Evolutionary conservation across 768 basidiomycete genomes (phyloP).

Genomic region (Mycena epipterygia): DNA sequence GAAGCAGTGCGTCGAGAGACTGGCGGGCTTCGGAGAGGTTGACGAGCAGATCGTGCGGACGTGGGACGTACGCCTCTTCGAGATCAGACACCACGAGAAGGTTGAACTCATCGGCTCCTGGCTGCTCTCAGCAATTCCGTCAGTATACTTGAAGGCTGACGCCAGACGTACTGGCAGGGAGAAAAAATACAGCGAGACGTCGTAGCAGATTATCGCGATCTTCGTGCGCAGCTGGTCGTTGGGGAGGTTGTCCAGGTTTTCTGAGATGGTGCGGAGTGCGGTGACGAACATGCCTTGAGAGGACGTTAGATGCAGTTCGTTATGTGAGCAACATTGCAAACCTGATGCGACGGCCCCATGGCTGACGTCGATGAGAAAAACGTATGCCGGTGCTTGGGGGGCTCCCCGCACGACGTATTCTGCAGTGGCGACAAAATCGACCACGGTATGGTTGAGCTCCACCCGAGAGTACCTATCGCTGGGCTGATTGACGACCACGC

Average conservation of each 20-base stretch:
- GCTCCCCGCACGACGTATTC: conserved; percentile 79
- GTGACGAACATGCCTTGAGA: conserved; percentile 71
- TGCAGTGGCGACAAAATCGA: conserved; percentile 76
- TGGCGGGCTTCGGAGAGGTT: conserved; percentile 69
- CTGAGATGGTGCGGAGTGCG: conserved; percentile 75
- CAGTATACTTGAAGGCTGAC: not conserved
- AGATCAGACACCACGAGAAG: conserved; percentile 80
- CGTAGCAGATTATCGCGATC: conserved; percentile 73
- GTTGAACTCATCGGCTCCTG: conserved; percentile 39
- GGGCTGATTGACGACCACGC: conserved; percentile 66
- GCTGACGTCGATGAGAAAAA: conserved; percentile 77
- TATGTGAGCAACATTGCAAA: conserved; percentile 41
- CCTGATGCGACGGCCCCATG: conserved; percentile 69
- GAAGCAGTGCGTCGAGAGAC: conserved; percentile 66
- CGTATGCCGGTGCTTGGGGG: conserved; percentile 75
- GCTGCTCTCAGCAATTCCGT: not conserved
- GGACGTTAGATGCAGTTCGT: not conserved
- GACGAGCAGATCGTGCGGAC: conserved; percentile 71
- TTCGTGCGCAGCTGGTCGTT: conserved; percentile 73
- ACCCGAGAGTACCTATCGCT: conserved; percentile 67
- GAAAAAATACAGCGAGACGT: conserved; percentile 75
- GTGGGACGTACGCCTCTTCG: conserved; percentile 75
- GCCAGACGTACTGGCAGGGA: conserved; percentile 55
- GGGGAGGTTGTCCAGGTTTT: conserved; percentile 74
- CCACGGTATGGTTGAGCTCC: conserved; percentile 71